These are phyloP conservation scores for Alternaria dauci DNA, from an alignment of 2,329 filamentous ascomycete species.

Conservation along the genomic window DNA sequence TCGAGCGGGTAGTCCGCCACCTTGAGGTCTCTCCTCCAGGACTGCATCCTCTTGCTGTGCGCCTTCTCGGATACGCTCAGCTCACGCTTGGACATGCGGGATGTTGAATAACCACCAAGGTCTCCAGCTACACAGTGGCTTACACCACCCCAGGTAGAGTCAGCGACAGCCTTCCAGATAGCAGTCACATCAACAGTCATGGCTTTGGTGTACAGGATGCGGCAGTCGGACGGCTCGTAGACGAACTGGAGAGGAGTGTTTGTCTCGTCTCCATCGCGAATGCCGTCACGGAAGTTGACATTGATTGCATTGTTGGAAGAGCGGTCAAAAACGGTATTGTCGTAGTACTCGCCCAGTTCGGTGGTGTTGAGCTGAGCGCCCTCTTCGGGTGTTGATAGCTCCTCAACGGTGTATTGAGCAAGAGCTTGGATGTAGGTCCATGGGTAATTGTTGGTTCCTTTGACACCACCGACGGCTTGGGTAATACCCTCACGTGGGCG, in stretches of 20 bases:
- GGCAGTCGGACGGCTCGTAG: constrained; percentile 69
- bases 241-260: constrained; percentile 67
- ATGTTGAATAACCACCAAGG: constrained; percentile 28
- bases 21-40: constrained; percentile 40
- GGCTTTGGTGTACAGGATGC: constrained; percentile 66
- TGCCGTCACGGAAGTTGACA: constrained; percentile 53
- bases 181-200: constrained; percentile 63
- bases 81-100: constrained; percentile 33
- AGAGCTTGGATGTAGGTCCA: constrained; percentile 45
- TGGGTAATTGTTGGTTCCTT: constrained; percentile 59
- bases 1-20: constrained; percentile 47
- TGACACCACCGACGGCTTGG: constrained; percentile 67
- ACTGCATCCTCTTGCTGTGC: constrained; percentile 38
- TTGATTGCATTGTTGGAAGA: constrained; percentile 37
- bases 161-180: constrained; percentile 61
- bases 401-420: constrained; percentile 30
- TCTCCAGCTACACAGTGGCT: constrained; percentile 46
- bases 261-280: constrained; percentile 53
- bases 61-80: constrained; percentile 33
- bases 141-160: constrained; percentile 45
- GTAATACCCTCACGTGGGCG: constrained; percentile 63
- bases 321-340: constrained; percentile 42
- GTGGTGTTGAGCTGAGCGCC: constrained; percentile 40
- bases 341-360: constrained; percentile 44
- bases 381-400: constrained; percentile 36